These are phyloP conservation scores for Canariomyces notabilis DNA, from an alignment of 2,329 filamentous ascomycete species.

Conservation along the genomic window DNA sequence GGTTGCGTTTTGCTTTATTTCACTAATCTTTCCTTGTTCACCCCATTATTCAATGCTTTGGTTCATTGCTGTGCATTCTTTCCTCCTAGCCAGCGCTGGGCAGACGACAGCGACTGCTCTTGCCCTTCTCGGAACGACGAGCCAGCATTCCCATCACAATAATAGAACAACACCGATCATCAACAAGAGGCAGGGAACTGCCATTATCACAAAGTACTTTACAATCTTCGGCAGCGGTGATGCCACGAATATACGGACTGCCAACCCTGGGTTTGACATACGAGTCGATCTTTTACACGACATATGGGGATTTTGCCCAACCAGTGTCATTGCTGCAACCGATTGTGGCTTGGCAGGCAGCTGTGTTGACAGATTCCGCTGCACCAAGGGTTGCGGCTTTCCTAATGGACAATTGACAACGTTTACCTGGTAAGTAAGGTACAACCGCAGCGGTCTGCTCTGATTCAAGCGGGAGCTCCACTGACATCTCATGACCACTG, in stretches of 20 bases:
- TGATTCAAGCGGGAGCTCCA: not conserved
- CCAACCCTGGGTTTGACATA: conserved; percentile 33
- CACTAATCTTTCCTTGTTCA: too few relatives aligned
- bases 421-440: conserved; percentile 32
- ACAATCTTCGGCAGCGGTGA: conserved; percentile 28
- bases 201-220: conserved; percentile 19
- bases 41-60: too few relatives aligned
- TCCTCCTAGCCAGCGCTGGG: not conserved
- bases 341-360: conserved; percentile 36
- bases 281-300: conserved; percentile 32
- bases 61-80: too few relatives aligned
- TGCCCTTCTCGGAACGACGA: not conserved
- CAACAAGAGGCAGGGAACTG: conserved; percentile 26
- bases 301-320: conserved; percentile 38
- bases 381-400: conserved; percentile 32
- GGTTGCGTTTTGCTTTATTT: too few relatives aligned
- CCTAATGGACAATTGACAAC: conserved; percentile 27
- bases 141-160: not conserved
- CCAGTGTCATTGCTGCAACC: conserved; percentile 30
- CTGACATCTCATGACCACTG: not conserved
- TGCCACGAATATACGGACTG: conserved; percentile 26
- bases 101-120: not conserved
- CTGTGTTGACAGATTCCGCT: conserved; percentile 32
- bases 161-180: not conserved
- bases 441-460: not conserved